Evolutionary conservation across 2,329 filamentous ascomycete genomes (phyloP), one percentile per base, ranked within the genome.

Genomic region (Pseudonectria foliicola): DNA sequence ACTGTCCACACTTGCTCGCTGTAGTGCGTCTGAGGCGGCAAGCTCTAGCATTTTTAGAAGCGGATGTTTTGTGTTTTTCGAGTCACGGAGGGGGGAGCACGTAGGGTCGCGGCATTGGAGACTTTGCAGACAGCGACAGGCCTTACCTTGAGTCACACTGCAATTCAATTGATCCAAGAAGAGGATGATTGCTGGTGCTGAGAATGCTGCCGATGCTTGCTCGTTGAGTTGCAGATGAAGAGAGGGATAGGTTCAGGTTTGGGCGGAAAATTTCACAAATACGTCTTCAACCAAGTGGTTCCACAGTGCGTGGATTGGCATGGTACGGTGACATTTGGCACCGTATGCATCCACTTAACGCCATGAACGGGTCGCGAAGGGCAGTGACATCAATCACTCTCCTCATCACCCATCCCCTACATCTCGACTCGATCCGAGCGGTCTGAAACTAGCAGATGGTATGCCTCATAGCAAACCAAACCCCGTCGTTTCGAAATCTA

Each of bases 1-100:
- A 77, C 62, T 77, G 75, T 80, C 75, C 75, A 79, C 75, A 79
- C 75, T 74, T 75, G 71, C 68, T 58, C 74, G 73, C 66, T 69
- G 66, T 76, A 60, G 64, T 51, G 56, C 54, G 51, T 54, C 57
- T 62, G 57, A 68, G 64, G 63, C 73, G 75, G 67, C 71, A 77
- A 76, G 75, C 73, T 79, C 75, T 79, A 79, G 75, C 75, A 74
- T 67, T 63, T 66, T 66, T 73, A 62, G 73, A 78, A 78, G 75
- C 73, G 54, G 42, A 30, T 37, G 34, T 29, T 39, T 21, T 10
- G 33, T 27, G 26, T 31, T 18, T 4, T 25, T 6, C 33, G 14
- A 26, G 26, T 28, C 16, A 10, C 12, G 11, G 25, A 21, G 24
- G 24, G 4, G 25, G n/a, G 16, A 24, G 38, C 35, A 34, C 14